Base-by-base conservation (phyloP, 768 basidiomycete species). In the Mycena belliarum region DNA sequence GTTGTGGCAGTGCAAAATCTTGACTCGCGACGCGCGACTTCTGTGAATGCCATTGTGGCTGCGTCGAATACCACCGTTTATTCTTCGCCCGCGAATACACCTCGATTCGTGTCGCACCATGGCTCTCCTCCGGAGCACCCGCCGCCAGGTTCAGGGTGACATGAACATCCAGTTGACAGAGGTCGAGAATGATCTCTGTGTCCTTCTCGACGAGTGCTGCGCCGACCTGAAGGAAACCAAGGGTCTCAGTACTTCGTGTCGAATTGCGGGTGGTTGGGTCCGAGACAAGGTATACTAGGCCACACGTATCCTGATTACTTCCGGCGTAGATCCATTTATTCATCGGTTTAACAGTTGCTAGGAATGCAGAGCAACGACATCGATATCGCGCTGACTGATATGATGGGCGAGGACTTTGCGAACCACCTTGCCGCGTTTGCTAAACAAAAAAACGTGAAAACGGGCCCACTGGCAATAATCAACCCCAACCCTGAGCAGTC, bases 221-320 rank as follows among this genome's bases (percentile, higher is more conserved):
- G 73, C 69, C 15, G 74, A 82, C 63, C 74, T 88, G 63, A 79
- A 77, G 55, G 70, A 75, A 54, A 76, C 81, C 32, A 78, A 83
- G 49, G 79, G 78, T 11, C 76, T 85, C 21, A 71, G 73, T 6
- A 86, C 85, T 0, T 80, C 83, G 1, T 96, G 96, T 69, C 82
- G 97, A 63, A 91, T 99, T 45, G 97, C 95, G 12, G 97, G 97
- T 18, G 97, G 97, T 20, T 99, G 97, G 97, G 97, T 98, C 43
- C 80, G 97, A 67, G 97, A 99, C 73, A 99, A 99, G 87, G 96
- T 95, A 47, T 16, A 23, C 14, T 40, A 21, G 42, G 29, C 37
- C 32, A 24, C 38, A 42, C n/a, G 38, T 40, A 7, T 23, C 3
- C 29, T 32, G 29, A 6, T 33, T 25, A 4, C 20, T 35, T 24